phyloP scores from a whole-genome alignment of 345 rosid species.

The Eucalyptus marginata region DNA sequence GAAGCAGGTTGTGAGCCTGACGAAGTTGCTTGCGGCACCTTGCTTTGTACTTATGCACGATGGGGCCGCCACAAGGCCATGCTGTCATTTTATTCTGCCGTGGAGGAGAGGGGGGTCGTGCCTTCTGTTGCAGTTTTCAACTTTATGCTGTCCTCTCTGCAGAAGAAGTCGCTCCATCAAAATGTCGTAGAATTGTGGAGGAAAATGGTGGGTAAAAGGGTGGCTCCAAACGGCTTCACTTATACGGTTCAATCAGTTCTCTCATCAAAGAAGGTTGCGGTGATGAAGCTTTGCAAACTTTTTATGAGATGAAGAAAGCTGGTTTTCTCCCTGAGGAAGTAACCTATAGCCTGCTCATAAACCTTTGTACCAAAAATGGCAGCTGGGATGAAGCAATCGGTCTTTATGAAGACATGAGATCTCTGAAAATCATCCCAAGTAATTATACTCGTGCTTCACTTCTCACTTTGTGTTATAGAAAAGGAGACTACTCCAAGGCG shows the following conservation, averaged over 20 bases:
- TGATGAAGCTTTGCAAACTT: constrained; percentile 47
- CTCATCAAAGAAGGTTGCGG: constrained; percentile 44
- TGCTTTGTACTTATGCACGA: constrained; percentile 88
- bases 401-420: constrained; percentile 71
- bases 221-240: constrained; percentile 49
- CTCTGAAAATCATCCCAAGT: constrained; percentile 56
- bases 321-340: constrained; percentile 79
- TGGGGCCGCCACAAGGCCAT: constrained; percentile 87
- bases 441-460: constrained; percentile 92
- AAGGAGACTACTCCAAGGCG: constrained; percentile 65
- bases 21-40: constrained; percentile 88
- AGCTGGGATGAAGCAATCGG: constrained; percentile 44
- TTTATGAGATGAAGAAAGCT: constrained; percentile 55
- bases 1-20: constrained; percentile 87
- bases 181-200: constrained; percentile 64
- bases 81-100: constrained; percentile 65
- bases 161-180: constrained; percentile 70
- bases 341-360: constrained; percentile 65
- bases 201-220: constrained; percentile 46
- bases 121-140: constrained; percentile 70
- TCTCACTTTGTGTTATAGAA: constrained; percentile 67
- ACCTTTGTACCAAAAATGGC: constrained; percentile 30
- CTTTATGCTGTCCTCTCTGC: constrained; percentile 88
- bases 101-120: constrained; percentile 45
- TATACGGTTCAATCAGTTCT: constrained; percentile 66